Conservation (phyloP, 331 rosid genomes). For the Acacia pycnantha region DNA sequence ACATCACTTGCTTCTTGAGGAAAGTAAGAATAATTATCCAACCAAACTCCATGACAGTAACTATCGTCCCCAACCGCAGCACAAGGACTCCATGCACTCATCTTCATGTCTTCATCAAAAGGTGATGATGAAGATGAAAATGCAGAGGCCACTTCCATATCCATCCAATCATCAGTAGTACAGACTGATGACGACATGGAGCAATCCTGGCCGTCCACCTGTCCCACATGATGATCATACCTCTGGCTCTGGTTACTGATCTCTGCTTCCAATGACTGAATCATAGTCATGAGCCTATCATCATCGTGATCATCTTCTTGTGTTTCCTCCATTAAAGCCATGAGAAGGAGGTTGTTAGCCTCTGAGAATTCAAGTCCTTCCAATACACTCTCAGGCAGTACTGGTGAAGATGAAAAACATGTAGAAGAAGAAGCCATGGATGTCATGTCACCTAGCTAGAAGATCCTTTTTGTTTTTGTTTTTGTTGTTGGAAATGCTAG, state of each 20-base stretch:
- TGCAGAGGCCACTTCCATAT: constrained; percentile 17
- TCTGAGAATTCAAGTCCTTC: constrained; percentile 36
- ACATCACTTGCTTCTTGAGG: constrained; percentile 16
- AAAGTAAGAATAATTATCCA: constrained; percentile 8
- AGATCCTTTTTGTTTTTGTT: neutral
- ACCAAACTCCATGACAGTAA: constrained; percentile 16
- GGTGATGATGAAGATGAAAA: neutral
- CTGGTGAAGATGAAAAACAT: neutral
- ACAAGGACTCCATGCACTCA: constrained; percentile 31
- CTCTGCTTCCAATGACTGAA: constrained; percentile 42
- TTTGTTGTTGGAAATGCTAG: neutral
- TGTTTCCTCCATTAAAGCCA: constrained; percentile 42
- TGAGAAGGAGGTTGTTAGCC: constrained; percentile 33
- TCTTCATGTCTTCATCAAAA: constrained; percentile 22
- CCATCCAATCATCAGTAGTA: constrained; percentile 17
- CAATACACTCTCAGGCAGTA: neutral
- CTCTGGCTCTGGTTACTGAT: neutral
- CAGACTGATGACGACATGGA: constrained; percentile 10
- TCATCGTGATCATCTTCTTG: constrained; percentile 20
- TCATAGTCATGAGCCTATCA: constrained; percentile 41
- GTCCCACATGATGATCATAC: constrained; percentile 7
- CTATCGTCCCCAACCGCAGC: constrained; percentile 11
- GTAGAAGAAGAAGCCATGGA: constrained; percentile 16
- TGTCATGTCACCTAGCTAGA: neutral
- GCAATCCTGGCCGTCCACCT: constrained; percentile 29